Evolutionary conservation across 257 asterid species (phyloP).

Genomic region (Plantago ovata): DNA sequence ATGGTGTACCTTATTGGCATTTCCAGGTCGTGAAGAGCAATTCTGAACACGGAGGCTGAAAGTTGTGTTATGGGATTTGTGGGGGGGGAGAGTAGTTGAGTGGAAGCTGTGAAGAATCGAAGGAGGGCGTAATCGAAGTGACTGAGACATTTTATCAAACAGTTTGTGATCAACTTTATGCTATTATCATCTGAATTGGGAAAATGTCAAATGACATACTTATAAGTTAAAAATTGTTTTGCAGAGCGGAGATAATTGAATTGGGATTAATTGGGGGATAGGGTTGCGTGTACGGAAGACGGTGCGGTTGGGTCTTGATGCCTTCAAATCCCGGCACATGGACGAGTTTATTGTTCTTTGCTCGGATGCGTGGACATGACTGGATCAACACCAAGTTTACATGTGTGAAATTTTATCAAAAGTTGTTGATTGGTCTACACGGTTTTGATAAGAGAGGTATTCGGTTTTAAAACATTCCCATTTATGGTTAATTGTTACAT

Average conservation of each 20-base stretch:
- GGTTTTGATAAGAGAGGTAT: too few species aligned
- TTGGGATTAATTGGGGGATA: background rate
- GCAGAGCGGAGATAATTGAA: background rate
- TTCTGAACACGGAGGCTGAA: slow-evolving; percentile 30
- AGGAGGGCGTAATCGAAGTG: slow-evolving; percentile 26
- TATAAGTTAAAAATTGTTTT: too few species aligned
- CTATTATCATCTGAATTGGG: background rate
- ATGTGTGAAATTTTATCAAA: background rate
- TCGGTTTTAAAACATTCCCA: too few species aligned
- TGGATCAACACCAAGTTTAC: too few species aligned
- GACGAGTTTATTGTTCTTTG: background rate
- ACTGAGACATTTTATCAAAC: slow-evolving; percentile 44
- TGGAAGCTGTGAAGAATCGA: slow-evolving; percentile 21
- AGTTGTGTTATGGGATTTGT: slow-evolving; percentile 25
- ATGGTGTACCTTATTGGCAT: slow-evolving; percentile 30
- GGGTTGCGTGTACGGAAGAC: background rate
- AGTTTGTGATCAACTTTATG: slow-evolving; percentile 8
- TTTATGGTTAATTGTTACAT: too few species aligned
- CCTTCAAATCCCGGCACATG: background rate
- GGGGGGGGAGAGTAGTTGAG: slow-evolving; percentile 17
- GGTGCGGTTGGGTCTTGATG: background rate
- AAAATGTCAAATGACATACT: background rate
- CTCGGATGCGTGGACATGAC: background rate
- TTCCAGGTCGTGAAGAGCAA: slow-evolving; percentile 33
- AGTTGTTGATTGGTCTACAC: too few species aligned